A percentile compares a stretch with the other conserved stretches of the same genome.
Conservation (phyloP, 768 basidiomycete genomes). For the Calocybe indica region DNA sequence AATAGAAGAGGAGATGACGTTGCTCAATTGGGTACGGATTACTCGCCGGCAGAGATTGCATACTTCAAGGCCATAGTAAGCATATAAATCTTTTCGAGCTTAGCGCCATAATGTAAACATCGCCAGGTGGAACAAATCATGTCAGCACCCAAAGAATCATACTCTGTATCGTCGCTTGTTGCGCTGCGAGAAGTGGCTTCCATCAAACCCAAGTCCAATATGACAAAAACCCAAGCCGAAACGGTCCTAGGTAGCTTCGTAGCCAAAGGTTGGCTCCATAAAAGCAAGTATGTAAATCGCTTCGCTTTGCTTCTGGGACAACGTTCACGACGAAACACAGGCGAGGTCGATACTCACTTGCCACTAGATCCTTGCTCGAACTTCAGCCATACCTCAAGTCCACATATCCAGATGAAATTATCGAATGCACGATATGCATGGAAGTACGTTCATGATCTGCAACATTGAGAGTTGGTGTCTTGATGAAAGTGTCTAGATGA, state of each 20-base stretch:
- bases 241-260: slow-evolving; percentile 72
- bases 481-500: slow-evolving; percentile 32
- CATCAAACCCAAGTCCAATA: slow-evolving; percentile 50
- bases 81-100: slow-evolving; percentile 4
- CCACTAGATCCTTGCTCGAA: slow-evolving; percentile 69
- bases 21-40: slow-evolving; percentile 82
- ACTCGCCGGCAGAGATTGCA: slow-evolving; percentile 69
- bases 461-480: neutral
- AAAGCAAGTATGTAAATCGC: slow-evolving; percentile 55
- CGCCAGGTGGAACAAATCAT: slow-evolving; percentile 82
- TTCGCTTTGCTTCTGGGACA: neutral
- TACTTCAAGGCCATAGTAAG: slow-evolving; percentile 82
- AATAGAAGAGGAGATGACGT: slow-evolving; percentile 78
- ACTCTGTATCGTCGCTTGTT: slow-evolving; percentile 69
- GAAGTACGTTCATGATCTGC: slow-evolving; percentile 38
- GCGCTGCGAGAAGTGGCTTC: slow-evolving; percentile 65
- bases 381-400: slow-evolving; percentile 67
- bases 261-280: slow-evolving; percentile 72
- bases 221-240: slow-evolving; percentile 75
- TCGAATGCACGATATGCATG: slow-evolving; percentile 70
- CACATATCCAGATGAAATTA: slow-evolving; percentile 62
- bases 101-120: slow-evolving; percentile 1
- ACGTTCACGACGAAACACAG: slow-evolving; percentile 22
- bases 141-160: slow-evolving; percentile 68
- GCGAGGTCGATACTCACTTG: slow-evolving; percentile 69